Base-by-base conservation (phyloP, 2,329 filamentous ascomycete species). In the Geosmithia morbida region DNA sequence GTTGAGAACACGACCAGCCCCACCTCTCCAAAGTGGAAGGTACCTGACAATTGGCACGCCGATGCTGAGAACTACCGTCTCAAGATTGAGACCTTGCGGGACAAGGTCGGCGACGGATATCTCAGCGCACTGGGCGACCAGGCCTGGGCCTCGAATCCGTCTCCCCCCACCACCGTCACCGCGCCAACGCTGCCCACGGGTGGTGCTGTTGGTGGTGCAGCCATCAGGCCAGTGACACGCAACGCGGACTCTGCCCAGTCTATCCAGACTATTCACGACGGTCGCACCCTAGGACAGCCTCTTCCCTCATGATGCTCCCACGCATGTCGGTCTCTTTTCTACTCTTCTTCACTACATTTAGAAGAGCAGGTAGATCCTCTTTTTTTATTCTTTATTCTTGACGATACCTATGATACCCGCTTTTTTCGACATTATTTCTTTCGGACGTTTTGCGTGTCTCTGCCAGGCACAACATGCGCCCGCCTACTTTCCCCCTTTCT, bases 21-120 rank as follows among this genome's bases (percentile, higher is more conserved):
- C 22, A 26, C 22, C 22, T 26, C 22, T 8, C 22, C 22, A 4
- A 41, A 59, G 42, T 70, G 68, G 67, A 61, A 60, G 22, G 66
- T 69, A 13, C 53, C 66, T 4, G 66, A 71, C 43, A 74, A 83
- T 49, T 86, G 81, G 75, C 79, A 80, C 50, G 67, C 77, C 42
- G 77, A 78, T 49, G 83, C 84, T 47, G 86, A 92, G 57, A 69
- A 86, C 7, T 97, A 95, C 63, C 80, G 85, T 49, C 85, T 85
- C 61, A 92, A 92, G 63, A 83, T 97, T 48, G 88, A 95, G 62
- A 81, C 85, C 2, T 67, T 96, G 47, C 83, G 88, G 51, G 83
- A 83, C 57, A 87, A 90, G 57, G 82, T 95, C 53, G 89, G 89
- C 30, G 87, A 81, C 55, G 85, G 81, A 39, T 98, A 94, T 75